These are phyloP conservation scores for Pseudogymnoascus sp. DNA, from an alignment of 2,329 filamentous ascomycete species.

Conservation along the genomic window DNA sequence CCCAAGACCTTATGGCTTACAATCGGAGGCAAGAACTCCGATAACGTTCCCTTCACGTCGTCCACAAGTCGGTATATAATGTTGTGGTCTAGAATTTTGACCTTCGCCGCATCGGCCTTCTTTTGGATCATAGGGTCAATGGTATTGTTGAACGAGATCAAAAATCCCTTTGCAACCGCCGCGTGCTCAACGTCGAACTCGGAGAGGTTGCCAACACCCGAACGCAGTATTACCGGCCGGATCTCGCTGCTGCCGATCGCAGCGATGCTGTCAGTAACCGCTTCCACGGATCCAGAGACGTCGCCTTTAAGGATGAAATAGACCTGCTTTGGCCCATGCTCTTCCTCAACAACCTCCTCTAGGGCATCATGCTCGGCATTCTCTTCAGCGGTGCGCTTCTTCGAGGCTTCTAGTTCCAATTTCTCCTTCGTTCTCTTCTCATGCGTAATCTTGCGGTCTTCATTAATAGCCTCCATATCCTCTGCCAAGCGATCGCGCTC, in stretches of 20 bases:
- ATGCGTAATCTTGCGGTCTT: slow-evolving; percentile 49
- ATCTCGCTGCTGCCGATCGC: slow-evolving; percentile 83
- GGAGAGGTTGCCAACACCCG: slow-evolving; percentile 68
- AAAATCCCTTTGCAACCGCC: slow-evolving; percentile 63
- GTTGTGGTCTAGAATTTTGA: slow-evolving; percentile 76
- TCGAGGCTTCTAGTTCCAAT: slow-evolving; percentile 43
- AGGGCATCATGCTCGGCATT: slow-evolving; percentile 22
- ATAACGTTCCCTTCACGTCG: slow-evolving; percentile 62
- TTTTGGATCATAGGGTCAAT: slow-evolving; percentile 62
- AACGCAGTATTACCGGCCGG: slow-evolving; percentile 67
- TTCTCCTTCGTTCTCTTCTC: slow-evolving; percentile 57
- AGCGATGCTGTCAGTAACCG: slow-evolving; percentile 69
- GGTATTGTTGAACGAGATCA: slow-evolving; percentile 80
- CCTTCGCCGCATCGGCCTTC: slow-evolving; percentile 63
- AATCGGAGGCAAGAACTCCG: slow-evolving; percentile 60
- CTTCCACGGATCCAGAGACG: slow-evolving; percentile 89
- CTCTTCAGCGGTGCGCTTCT: slow-evolving; percentile 25
- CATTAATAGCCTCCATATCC: slow-evolving; percentile 73
- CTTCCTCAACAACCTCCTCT: slow-evolving; percentile 29
- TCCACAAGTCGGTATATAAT: slow-evolving; percentile 79
- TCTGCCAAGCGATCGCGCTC: slow-evolving; percentile 60
- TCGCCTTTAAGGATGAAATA: slow-evolving; percentile 89
- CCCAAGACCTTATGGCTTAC: slow-evolving; percentile 68
- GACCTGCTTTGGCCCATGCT: slow-evolving; percentile 48
- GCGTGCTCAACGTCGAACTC: slow-evolving; percentile 91